Evolutionary conservation across 805 yeast species (phyloP).

Genomic region (Hyphopichia homilentoma): DNA sequence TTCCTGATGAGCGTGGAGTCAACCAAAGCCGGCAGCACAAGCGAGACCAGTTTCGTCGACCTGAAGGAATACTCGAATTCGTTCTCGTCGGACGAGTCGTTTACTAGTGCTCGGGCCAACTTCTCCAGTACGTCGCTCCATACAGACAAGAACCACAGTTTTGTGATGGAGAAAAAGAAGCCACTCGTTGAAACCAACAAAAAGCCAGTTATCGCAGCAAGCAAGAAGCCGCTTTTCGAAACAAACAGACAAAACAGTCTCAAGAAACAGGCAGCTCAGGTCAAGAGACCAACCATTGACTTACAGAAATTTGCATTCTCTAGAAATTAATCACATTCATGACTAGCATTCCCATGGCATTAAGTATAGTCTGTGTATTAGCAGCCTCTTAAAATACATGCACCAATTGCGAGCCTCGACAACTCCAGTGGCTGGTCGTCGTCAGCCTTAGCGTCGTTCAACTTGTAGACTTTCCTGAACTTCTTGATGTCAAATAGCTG

Average conservation of each 20-base stretch:
- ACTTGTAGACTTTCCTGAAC: conserved; percentile 34
- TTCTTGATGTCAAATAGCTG: conserved; percentile 20
- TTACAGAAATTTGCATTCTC: conserved; percentile 3
- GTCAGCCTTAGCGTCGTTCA: conserved; percentile 26
- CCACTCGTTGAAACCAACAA: neutral
- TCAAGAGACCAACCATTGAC: neutral
- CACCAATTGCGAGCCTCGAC: conserved; percentile 43
- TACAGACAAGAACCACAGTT: neutral
- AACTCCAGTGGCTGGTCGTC: conserved; percentile 18
- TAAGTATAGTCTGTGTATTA: too few species aligned
- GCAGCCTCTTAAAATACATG: conserved; percentile 47
- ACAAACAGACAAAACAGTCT: neutral
- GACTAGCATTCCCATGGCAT: too few species aligned
- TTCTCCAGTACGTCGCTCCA: too few species aligned
- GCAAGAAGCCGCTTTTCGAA: neutral
- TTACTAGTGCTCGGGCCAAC: too few species aligned
- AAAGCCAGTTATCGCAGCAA: neutral
- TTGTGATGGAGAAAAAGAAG: neutral
- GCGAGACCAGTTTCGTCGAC: conserved; percentile 7
- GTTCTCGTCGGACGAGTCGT: too few species aligned
- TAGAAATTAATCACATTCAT: too few species aligned
- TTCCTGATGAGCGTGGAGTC: conserved; percentile 7
- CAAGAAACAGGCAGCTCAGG: neutral
- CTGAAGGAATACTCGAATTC: too few species aligned
- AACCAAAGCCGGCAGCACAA: neutral